These are phyloP conservation scores for Acanthamoeba quina DNA, from an alignment of 208 protist genomes.

Conservation along the genomic window DNA sequence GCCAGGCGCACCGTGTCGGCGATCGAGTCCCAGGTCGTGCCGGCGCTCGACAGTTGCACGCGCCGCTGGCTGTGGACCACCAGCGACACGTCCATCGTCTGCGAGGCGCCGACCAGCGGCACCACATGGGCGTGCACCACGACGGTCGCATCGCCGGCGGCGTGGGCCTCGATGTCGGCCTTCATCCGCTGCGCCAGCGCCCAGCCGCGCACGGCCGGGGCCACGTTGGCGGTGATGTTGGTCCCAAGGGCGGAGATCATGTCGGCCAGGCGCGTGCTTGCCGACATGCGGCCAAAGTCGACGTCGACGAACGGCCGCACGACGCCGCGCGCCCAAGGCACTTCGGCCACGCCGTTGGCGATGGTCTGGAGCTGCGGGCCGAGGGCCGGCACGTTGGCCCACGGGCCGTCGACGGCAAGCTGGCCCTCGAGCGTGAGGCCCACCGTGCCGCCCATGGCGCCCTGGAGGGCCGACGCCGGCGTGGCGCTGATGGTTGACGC, in stretches of 20 bases:
- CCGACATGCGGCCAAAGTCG: neutral
- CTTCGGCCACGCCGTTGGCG: neutral
- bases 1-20: neutral
- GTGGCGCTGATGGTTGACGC: neutral
- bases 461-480: neutral
- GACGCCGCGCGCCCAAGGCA: neutral
- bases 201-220: neutral
- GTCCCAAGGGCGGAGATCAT: neutral
- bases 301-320: neutral
- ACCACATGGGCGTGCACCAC: neutral
- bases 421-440: neutral
- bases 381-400: neutral
- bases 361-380: neutral
- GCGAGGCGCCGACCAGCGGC: neutral
- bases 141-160: neutral
- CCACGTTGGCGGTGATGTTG: neutral
- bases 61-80: neutral
- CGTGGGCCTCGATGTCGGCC: neutral
- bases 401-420: neutral
- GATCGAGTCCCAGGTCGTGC: constrained; percentile 1
- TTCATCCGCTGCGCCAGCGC: neutral
- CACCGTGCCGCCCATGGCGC: neutral
- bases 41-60: neutral
- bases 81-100: neutral
- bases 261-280: neutral